These are phyloP conservation scores for Aspergillus udagawae DNA, from an alignment of 2,329 filamentous ascomycete genomes.

Conservation along the genomic window DNA sequence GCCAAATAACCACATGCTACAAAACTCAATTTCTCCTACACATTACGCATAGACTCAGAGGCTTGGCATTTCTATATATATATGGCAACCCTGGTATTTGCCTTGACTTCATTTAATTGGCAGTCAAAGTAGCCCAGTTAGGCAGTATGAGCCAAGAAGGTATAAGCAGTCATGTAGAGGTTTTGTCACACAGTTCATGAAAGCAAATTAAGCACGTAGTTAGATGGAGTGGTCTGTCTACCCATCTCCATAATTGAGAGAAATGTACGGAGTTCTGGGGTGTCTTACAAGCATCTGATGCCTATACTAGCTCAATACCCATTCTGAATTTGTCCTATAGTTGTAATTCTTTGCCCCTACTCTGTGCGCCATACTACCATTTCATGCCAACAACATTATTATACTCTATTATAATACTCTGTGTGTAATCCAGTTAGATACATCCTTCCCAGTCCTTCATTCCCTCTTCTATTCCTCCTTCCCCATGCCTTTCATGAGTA, in stretches of 20 bases:
- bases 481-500: not conserved
- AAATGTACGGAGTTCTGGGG: not conserved
- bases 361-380: not conserved
- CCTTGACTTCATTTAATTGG: no score
- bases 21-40: no score
- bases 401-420: not conserved
- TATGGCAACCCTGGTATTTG: no score
- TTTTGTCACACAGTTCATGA: no score
- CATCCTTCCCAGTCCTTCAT: not conserved
- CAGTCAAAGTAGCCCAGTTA: no score
- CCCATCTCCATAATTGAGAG: not conserved
- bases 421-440: not conserved
- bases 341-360: not conserved
- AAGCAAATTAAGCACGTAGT: not conserved
- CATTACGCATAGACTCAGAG: no score
- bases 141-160: no score
- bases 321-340: not conserved
- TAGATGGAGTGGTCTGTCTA: not conserved
- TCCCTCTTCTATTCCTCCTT: not conserved
- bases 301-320: not conserved
- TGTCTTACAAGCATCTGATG: not conserved
- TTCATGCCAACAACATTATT: no score
- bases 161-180: no score
- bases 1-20: no score
- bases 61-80: no score